Percentiles rank a stretch among this genome's conserved stretches.
phyloP scores from a whole-genome alignment of 2,329 filamentous ascomycete genomes.

The Ophiostoma australiae region DNA sequence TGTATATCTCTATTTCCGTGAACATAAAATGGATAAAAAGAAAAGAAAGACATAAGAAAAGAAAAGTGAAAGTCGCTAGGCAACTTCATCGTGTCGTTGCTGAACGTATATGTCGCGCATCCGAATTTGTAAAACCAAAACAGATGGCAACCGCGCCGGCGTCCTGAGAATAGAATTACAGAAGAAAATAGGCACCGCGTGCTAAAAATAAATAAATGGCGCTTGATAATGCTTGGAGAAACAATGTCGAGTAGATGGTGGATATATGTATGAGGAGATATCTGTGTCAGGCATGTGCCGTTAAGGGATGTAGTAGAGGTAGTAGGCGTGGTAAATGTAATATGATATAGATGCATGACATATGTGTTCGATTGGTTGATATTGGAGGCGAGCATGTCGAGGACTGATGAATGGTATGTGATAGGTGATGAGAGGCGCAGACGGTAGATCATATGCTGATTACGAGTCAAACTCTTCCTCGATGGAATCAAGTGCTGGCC shows the following conservation, averaged over 20 bases:
- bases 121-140: neutral
- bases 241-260: neutral
- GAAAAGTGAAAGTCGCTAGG: conserved; percentile 9
- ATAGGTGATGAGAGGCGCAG: neutral
- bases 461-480: conserved; percentile 41
- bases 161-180: neutral
- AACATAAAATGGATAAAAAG: conserved; percentile 15
- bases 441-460: no score
- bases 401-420: neutral
- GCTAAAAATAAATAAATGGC: neutral
- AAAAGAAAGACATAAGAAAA: conserved; percentile 15
- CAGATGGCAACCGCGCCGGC: neutral
- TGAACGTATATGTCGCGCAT: neutral
- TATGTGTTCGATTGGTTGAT: neutral
- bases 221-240: conserved; percentile 1
- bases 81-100: neutral
- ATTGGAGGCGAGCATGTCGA: neutral
- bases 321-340: neutral
- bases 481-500: conserved; percentile 46
- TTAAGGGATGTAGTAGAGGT: neutral
- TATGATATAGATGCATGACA: no score
- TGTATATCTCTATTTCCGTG: conserved; percentile 25
- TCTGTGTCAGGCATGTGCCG: neutral
- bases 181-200: neutral
- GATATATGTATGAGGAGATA: neutral